Percentiles rank a stretch among this genome's conserved stretches.
phyloP scores from a whole-genome alignment of 768 basidiomycete species.

The Boletus rubropictus region DNA sequence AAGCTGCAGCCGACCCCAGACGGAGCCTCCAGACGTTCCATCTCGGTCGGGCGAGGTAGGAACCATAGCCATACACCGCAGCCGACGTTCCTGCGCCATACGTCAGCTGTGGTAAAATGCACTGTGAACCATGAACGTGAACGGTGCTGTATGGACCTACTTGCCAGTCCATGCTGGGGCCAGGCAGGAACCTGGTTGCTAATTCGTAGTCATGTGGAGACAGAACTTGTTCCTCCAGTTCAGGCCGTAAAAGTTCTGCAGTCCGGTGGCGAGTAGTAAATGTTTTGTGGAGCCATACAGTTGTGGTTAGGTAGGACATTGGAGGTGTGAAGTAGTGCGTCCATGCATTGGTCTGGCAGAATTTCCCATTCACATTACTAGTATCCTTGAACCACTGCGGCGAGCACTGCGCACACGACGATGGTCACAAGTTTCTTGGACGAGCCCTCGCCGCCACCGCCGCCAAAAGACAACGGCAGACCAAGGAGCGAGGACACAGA shows the following conservation, averaged over 20 bases:
- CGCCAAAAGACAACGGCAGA: slow-evolving; percentile 12
- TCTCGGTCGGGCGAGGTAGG: slow-evolving; percentile 23
- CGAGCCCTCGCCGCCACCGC: slow-evolving; percentile 13
- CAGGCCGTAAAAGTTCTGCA: slow-evolving; percentile 27
- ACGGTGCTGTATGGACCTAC: slow-evolving; percentile 17
- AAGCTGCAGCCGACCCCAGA: slow-evolving; percentile 22
- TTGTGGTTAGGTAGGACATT: slow-evolving; percentile 26
- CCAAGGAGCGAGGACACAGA: background rate
- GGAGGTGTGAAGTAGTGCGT: background rate
- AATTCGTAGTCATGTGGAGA: slow-evolving; percentile 49
- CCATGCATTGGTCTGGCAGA: background rate
- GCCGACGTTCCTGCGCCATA: slow-evolving; percentile 24
- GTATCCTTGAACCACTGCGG: no score
- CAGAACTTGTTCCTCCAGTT: slow-evolving; percentile 25
- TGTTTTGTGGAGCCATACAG: slow-evolving; percentile 38
- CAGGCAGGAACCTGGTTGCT: slow-evolving; percentile 49
- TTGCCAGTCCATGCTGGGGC: slow-evolving; percentile 39
- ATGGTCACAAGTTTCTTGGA: background rate
- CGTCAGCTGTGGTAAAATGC: slow-evolving; percentile 9
- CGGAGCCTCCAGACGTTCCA: slow-evolving; percentile 25
- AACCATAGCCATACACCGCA: slow-evolving; percentile 24
- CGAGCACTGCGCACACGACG: background rate
- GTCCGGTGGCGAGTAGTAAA: slow-evolving; percentile 39
- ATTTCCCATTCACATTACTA: background rate
- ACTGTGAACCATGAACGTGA: slow-evolving; percentile 2